Percentiles rank a stretch among this genome's conserved stretches.
phyloP scores from a whole-genome alignment of 495 filamentous ascomycete genomes.

The Xylaria intraflava region DNA sequence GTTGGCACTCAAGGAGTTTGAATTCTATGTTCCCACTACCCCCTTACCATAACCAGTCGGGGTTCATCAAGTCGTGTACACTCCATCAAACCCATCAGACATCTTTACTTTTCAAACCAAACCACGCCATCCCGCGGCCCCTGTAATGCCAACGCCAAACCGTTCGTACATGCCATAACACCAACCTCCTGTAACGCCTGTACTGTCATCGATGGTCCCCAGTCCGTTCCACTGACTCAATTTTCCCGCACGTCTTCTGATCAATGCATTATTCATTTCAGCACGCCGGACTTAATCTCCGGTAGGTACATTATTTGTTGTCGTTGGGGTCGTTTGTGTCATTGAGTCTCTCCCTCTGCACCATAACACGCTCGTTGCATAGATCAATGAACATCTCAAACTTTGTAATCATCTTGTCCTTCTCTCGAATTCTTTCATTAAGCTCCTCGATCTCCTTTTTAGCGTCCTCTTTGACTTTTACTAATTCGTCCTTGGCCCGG shows the following conservation, averaged over 20 bases:
- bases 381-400: conserved; percentile 58
- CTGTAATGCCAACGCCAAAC: conserved; percentile 9
- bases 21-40: conserved; percentile 5
- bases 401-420: conserved; percentile 48
- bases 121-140: conserved; percentile 1
- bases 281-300: conserved; percentile 5
- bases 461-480: conserved; percentile 39
- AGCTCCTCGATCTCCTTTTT: conserved; percentile 45
- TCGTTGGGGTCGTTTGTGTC: conserved; percentile 20
- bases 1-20: background rate
- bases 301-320: conserved; percentile 1
- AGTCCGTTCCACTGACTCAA: conserved; percentile 5
- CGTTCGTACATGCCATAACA: conserved; percentile 8
- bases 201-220: background rate
- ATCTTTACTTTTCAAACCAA: conserved; percentile 2
- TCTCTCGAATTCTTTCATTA: conserved; percentile 41
- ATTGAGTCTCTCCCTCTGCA: conserved; percentile 39
- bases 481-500: conserved; percentile 41
- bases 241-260: conserved; percentile 8
- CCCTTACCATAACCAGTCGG: background rate
- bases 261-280: conserved; percentile 13
- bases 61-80: conserved; percentile 11
- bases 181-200: conserved; percentile 5
- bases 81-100: background rate
- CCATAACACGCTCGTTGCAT: conserved; percentile 52